A percentile compares a stretch with the other conserved stretches of the same genome.
phyloP scores from a whole-genome alignment of 352 stramenopile species.

The Peronospora tabacina region DNA sequence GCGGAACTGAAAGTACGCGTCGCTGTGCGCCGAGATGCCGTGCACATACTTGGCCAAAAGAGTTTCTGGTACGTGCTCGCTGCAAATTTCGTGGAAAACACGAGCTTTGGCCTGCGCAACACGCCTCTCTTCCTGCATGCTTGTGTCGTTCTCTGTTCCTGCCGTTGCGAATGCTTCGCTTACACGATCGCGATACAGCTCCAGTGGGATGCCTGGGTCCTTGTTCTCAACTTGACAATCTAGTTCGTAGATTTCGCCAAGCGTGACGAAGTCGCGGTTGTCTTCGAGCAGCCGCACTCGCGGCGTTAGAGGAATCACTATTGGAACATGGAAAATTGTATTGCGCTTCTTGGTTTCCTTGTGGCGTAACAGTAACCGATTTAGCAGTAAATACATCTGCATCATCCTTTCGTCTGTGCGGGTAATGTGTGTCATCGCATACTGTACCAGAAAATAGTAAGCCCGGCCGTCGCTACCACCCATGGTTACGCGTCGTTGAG shows the following conservation, averaged over 20 bases:
- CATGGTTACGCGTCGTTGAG: constrained; percentile 86
- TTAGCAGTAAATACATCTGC: constrained; percentile 89
- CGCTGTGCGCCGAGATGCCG: constrained; percentile 55
- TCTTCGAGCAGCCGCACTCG: constrained; percentile 85
- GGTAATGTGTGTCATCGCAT: constrained; percentile 90
- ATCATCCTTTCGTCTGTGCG: constrained; percentile 92
- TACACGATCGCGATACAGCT: constrained; percentile 69
- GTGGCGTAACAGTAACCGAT: constrained; percentile 76
- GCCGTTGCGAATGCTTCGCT: constrained; percentile 55
- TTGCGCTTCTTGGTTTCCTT: constrained; percentile 86
- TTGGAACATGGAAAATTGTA: constrained; percentile 85
- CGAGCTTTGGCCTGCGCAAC: constrained; percentile 52
- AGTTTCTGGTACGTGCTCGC: constrained; percentile 70
- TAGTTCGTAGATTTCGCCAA: constrained; percentile 82
- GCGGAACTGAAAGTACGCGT: constrained; percentile 83
- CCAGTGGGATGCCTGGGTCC: constrained; percentile 71
- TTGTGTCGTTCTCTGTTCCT: constrained; percentile 24
- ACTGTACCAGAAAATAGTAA: constrained; percentile 90
- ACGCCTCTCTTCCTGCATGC: constrained; percentile 54
- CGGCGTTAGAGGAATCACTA: constrained; percentile 89
- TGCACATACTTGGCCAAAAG: constrained; percentile 83
- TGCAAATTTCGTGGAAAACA: constrained; percentile 79
- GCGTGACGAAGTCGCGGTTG: constrained; percentile 72
- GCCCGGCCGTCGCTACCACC: constrained; percentile 82
- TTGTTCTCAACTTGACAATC: constrained; percentile 60